These are phyloP conservation scores for Pyricularia pennisetigena DNA, from an alignment of 2,329 filamentous ascomycete genomes.

Conservation along the genomic window DNA sequence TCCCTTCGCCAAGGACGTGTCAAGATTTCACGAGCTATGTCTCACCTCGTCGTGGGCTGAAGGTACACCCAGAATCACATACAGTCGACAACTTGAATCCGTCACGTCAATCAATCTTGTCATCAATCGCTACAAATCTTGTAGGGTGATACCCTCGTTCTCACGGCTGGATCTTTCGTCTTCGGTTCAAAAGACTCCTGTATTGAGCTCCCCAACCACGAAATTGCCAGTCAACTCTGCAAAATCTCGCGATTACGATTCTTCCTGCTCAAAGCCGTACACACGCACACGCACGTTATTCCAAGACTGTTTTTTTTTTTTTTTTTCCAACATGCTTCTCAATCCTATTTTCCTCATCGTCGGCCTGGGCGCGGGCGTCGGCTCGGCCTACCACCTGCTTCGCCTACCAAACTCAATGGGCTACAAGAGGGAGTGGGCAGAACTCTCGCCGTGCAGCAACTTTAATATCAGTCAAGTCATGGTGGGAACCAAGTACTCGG, in stretches of 20 bases:
- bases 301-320: neutral
- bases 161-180: neutral
- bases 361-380: neutral
- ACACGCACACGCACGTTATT: neutral
- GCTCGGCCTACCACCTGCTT: conserved; percentile 4
- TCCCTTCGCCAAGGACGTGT: neutral
- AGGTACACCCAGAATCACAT: neutral
- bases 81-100: neutral
- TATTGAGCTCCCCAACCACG: neutral
- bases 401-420: neutral
- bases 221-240: neutral
- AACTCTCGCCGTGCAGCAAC: conserved; percentile 1
- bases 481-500: conserved; percentile 1
- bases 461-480: neutral
- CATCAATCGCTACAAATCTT: neutral
- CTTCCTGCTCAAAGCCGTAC: neutral
- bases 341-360: neutral
- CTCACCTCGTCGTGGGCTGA: neutral
- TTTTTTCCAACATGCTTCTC: conserved; percentile 1
- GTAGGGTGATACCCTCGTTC: neutral
- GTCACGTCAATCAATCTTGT: neutral
- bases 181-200: neutral
- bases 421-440: neutral
- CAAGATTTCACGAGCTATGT: neutral
- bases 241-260: neutral